These are phyloP conservation scores for Aspergillus hancockii DNA, from an alignment of 495 filamentous ascomycete genomes.

Conservation along the genomic window DNA sequence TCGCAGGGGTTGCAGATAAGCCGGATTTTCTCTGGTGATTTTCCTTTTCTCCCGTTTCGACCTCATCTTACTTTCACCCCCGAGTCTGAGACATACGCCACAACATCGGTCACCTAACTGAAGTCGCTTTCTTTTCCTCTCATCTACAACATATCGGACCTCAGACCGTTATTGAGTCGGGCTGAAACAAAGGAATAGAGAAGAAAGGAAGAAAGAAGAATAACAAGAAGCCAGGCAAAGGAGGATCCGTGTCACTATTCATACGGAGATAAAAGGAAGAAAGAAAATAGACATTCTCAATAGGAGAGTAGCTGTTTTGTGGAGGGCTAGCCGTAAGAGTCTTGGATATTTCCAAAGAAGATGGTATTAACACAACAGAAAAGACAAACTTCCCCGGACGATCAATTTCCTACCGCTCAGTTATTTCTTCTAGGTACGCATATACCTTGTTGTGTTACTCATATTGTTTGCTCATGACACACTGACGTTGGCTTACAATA, in stretches of 20 bases:
- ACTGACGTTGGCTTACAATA: constrained; percentile 27
- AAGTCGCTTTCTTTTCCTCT: not conserved
- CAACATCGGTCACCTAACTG: too few relatives aligned
- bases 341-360: constrained; percentile 42
- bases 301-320: constrained; percentile 19
- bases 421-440: constrained; percentile 72
- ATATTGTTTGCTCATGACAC: constrained; percentile 13
- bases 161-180: not conserved
- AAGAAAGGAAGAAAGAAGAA: constrained; percentile 8
- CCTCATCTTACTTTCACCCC: not conserved
- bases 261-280: constrained; percentile 3
- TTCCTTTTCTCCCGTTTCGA: not conserved
- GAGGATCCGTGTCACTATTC: not conserved
- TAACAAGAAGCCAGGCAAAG: constrained; percentile 5
- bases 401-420: constrained; percentile 72
- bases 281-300: constrained; percentile 6
- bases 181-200: not conserved
- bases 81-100: not conserved
- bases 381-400: constrained; percentile 44
- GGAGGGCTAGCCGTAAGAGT: constrained; percentile 51
- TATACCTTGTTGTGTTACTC: constrained; percentile 8
- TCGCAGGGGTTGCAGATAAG: not conserved
- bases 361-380: constrained; percentile 54
- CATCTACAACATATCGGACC: not conserved
- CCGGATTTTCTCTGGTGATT: not conserved